Evolutionary conservation across 257 asterid species (phyloP).

Genomic region (Ilex aquifolium): DNA sequence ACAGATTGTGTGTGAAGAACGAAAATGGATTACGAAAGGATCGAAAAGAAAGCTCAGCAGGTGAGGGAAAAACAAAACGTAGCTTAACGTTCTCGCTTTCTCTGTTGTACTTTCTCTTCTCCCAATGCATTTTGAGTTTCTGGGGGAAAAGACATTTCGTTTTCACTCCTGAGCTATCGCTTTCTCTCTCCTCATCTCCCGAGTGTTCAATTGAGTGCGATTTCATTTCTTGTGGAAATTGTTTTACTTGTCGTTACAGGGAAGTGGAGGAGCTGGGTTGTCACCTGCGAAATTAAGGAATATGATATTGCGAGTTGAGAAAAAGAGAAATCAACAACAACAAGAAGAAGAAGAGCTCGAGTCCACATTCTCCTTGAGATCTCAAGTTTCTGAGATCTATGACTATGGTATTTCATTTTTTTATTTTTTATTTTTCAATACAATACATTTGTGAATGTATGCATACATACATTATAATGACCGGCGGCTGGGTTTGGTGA

Average conservation of each 20-base stretch:
- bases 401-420: constrained; percentile 21
- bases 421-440: neutral
- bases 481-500: too few relatives aligned
- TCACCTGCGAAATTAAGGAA: constrained; percentile 34
- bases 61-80: too few relatives aligned
- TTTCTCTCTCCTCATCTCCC: neutral
- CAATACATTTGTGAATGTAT: too few relatives aligned
- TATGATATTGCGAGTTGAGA: constrained; percentile 20
- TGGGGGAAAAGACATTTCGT: constrained; percentile 1
- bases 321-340: constrained; percentile 14
- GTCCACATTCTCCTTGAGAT: constrained; percentile 28
- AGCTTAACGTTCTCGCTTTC: too few relatives aligned
- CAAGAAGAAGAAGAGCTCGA: constrained; percentile 20
- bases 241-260: constrained; percentile 1
- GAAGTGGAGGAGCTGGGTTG: constrained; percentile 7
- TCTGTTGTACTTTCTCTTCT: constrained; percentile 1
- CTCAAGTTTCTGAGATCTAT: constrained; percentile 28
- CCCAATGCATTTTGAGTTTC: constrained; percentile 7
- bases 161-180: neutral
- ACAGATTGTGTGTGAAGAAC: too few relatives aligned
- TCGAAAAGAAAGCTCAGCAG: constrained; percentile 13
- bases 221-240: neutral
- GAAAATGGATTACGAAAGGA: constrained; percentile 22
- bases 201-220: neutral
- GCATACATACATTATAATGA: too few relatives aligned